Conservation (phyloP, 495 filamentous ascomycete genomes). For the Venustampulla echinocandica region DNA sequence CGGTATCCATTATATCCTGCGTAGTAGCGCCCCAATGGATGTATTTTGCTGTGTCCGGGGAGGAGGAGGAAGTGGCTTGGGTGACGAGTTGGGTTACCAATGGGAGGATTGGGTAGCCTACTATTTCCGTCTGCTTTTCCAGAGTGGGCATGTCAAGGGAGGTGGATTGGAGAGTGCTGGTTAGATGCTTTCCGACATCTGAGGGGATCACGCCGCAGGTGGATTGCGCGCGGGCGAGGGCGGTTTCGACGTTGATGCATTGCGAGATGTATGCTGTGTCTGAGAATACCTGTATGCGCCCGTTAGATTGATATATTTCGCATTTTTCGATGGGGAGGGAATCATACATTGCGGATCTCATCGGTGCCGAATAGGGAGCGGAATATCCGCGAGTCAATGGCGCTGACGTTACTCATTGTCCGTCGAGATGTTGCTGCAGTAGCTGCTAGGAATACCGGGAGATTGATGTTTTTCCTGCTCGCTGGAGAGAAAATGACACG, state of each 20-base stretch:
- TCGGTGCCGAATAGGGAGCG: slow-evolving; percentile 41
- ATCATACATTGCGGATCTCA: slow-evolving; percentile 36
- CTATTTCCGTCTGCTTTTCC: slow-evolving; percentile 40
- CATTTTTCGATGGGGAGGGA: background rate
- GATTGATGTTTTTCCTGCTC: too few relatives aligned
- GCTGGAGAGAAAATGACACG: too few relatives aligned
- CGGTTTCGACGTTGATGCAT: slow-evolving; percentile 42
- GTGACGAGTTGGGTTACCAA: slow-evolving; percentile 40
- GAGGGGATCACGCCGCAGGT: slow-evolving; percentile 36
- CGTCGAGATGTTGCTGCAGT: background rate
- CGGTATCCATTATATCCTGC: slow-evolving; percentile 48
- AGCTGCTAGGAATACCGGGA: too few relatives aligned
- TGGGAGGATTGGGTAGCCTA: slow-evolving; percentile 45
- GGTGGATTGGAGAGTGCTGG: background rate
- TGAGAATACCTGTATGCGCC: slow-evolving; percentile 31
- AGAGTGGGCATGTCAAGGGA: slow-evolving; percentile 20
- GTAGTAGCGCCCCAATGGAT: slow-evolving; percentile 49
- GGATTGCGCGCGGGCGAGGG: slow-evolving; percentile 39
- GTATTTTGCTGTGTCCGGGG: slow-evolving; percentile 37
- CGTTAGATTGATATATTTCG: background rate
- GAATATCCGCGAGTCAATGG: slow-evolving; percentile 43
- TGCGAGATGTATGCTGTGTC: slow-evolving; percentile 41
- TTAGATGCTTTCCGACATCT: slow-evolving; percentile 33
- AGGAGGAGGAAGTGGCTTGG: slow-evolving; percentile 33
- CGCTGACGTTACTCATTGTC: slow-evolving; percentile 29